phyloP scores from a whole-genome alignment of 2,329 filamentous ascomycete species.

The Aspergillus aculeatinus region DNA sequence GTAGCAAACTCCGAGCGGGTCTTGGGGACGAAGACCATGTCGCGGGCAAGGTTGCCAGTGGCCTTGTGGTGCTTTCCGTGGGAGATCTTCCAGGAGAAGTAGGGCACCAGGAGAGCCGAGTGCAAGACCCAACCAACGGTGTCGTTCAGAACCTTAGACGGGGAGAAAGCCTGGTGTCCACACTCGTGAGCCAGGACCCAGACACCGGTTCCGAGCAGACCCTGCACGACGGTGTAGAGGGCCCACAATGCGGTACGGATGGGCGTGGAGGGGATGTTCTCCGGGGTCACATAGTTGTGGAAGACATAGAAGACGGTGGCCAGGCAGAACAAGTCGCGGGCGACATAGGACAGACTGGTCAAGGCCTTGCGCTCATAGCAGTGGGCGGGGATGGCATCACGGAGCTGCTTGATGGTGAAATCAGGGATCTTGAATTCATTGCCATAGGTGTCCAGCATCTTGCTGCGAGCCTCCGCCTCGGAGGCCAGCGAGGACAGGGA shows the following conservation, averaged over 20 bases:
- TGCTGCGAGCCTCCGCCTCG: constrained; percentile 55
- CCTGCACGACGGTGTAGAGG: constrained; percentile 78
- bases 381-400: constrained; percentile 95
- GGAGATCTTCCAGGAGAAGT: constrained; percentile 99
- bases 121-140: constrained; percentile 89
- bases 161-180: constrained; percentile 92
- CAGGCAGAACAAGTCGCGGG: constrained; percentile 72
- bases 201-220: constrained; percentile 86
- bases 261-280: constrained; percentile 70
- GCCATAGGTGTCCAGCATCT: constrained; percentile 86
- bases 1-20: constrained; percentile 79
- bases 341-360: constrained; percentile 76
- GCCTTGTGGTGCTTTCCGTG: constrained; percentile 99
- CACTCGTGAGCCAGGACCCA: constrained; percentile 99
- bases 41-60: constrained; percentile 92
- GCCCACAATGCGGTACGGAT: constrained; percentile 65
- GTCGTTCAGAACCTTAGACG: constrained; percentile 88
- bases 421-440: constrained; percentile 92
- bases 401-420: constrained; percentile 96
- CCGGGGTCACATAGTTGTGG: constrained; percentile 85
- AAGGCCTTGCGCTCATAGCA: constrained; percentile 86
- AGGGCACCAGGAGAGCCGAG: constrained; percentile 85
- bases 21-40: constrained; percentile 98
- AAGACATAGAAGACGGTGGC: constrained; percentile 79
- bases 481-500: constrained; percentile 88